Evolutionary conservation across 306 rosid genomes (phyloP).

Genomic region (Adenanthera pavonina): DNA sequence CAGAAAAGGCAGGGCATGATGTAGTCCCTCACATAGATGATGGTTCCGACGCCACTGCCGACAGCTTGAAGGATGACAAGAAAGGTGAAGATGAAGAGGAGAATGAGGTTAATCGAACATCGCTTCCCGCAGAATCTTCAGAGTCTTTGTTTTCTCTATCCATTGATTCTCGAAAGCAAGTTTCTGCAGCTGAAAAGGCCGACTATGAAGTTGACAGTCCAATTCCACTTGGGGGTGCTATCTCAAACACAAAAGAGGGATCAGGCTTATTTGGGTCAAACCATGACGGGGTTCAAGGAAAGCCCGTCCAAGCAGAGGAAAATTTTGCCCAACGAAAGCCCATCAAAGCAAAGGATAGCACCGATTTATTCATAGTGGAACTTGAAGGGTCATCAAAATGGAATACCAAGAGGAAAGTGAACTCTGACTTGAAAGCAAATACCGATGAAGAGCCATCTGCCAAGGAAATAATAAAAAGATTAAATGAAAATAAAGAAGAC

Average conservation of each 20-base stretch:
- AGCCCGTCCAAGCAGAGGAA: not conserved
- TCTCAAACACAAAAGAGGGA: conserved; percentile 14
- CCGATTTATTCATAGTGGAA: conserved; percentile 33
- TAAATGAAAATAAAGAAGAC: conserved; percentile 35
- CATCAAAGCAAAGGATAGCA: not conserved
- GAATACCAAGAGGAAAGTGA: conserved; percentile 37
- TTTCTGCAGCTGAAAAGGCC: conserved; percentile 15
- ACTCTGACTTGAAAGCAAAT: conserved; percentile 39
- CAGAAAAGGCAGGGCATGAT: conserved; percentile 32
- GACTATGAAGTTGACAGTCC: conserved; percentile 54
- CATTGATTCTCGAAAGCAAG: conserved; percentile 43
- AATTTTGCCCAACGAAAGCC: not conserved
- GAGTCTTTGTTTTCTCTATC: conserved; percentile 58
- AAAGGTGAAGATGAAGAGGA: conserved; percentile 10
- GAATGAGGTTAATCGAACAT: not conserved
- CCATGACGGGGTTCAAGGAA: not conserved
- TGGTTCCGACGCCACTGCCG: conserved; percentile 16
- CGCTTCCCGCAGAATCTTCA: conserved; percentile 42
- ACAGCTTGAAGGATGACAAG: conserved; percentile 13
- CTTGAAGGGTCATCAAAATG: conserved; percentile 41
- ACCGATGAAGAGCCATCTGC: conserved; percentile 33
- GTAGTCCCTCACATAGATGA: conserved; percentile 18
- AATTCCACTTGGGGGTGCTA: conserved; percentile 2
- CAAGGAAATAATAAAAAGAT: conserved; percentile 20
- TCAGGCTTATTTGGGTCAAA: conserved; percentile 21